phyloP scores from a whole-genome alignment of 2,329 filamentous ascomycete genomes.

The Aotearoamyces nothofagi region DNA sequence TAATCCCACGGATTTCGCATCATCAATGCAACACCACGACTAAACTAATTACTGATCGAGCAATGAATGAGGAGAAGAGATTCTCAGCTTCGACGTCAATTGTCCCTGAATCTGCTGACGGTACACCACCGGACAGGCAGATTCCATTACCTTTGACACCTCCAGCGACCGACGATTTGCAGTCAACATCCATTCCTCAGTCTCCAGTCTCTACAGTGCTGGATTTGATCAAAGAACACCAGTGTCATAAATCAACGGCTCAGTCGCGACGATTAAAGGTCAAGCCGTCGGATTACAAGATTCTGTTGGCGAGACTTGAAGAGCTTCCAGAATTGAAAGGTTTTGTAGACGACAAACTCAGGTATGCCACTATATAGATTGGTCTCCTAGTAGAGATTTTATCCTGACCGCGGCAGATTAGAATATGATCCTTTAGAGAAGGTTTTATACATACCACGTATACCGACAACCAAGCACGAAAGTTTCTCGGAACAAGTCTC shows the following conservation, averaged over 20 bases:
- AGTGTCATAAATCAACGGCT: slow-evolving; percentile 5
- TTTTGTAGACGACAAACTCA: slow-evolving; percentile 7
- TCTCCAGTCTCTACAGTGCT: slow-evolving; percentile 7
- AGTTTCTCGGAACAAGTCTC: slow-evolving; percentile 8
- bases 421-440: slow-evolving; percentile 6
- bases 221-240: slow-evolving; percentile 7
- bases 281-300: slow-evolving; percentile 5
- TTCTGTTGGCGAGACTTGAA: slow-evolving; percentile 8
- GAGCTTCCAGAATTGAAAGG: slow-evolving; percentile 6
- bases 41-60: slow-evolving; percentile 9
- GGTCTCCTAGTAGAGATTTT: slow-evolving; percentile 4
- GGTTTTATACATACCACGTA: slow-evolving; percentile 7
- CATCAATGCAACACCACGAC: slow-evolving; percentile 10
- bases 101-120: slow-evolving; percentile 9
- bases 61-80: slow-evolving; percentile 11
- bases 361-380: slow-evolving; percentile 4
- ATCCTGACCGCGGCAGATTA: slow-evolving; percentile 4
- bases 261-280: slow-evolving; percentile 7
- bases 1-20: slow-evolving; percentile 9
- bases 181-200: slow-evolving; percentile 8
- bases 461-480: slow-evolving; percentile 6
- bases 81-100: slow-evolving; percentile 10
- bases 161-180: slow-evolving; percentile 9
- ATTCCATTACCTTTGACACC: slow-evolving; percentile 10
- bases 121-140: slow-evolving; percentile 10